These are phyloP conservation scores for Hydnum rufescens DNA, from an alignment of 768 basidiomycete species.

Conservation along the genomic window DNA sequence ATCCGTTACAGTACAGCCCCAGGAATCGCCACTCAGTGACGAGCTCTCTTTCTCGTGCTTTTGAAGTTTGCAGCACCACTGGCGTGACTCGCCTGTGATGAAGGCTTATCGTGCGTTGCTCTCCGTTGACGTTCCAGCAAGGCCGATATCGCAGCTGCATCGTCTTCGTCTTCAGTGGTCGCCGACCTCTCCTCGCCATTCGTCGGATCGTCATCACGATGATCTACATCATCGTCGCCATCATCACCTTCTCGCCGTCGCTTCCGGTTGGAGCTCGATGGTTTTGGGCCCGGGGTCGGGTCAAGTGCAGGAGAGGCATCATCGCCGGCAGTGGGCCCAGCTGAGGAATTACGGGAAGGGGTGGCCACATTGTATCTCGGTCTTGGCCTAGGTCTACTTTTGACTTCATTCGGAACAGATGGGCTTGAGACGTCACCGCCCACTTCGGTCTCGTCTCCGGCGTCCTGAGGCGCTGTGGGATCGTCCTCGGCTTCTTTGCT, in stretches of 20 bases:
- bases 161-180: constrained; percentile 9
- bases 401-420: not conserved
- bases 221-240: not conserved
- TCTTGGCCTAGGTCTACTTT: constrained; percentile 1
- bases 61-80: not conserved
- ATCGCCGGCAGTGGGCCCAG: not conserved
- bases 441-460: constrained; percentile 11
- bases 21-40: too few species aligned
- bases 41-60: not conserved
- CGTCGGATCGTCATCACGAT: not conserved
- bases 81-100: not conserved
- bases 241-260: not conserved
- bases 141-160: constrained; percentile 5
- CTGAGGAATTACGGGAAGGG: not conserved
- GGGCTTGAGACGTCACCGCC: constrained; percentile 11
- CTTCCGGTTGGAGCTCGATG: not conserved
- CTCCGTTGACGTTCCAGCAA: not conserved
- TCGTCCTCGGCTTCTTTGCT: too few species aligned
- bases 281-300: too few species aligned
- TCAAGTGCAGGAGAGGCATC: too few species aligned
- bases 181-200: not conserved
- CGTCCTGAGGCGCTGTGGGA: too few species aligned
- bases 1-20: too few species aligned
- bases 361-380: not conserved
- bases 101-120: not conserved